Percentiles rank a stretch among this genome's conserved stretches.
These are phyloP conservation scores for Smallanthus sonchifolius DNA, from an alignment of 129 eudicot genomes.

Conservation along the genomic window DNA sequence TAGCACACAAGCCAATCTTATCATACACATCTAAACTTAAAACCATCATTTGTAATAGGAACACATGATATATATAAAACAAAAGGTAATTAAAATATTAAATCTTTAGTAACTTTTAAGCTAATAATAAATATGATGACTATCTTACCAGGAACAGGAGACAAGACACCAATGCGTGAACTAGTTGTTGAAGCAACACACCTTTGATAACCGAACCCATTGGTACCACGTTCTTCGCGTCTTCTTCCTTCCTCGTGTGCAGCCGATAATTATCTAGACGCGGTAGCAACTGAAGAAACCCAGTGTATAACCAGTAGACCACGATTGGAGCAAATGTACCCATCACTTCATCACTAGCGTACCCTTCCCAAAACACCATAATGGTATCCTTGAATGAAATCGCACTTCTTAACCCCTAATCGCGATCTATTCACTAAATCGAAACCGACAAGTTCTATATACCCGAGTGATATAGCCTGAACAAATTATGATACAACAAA, in stretches of 20 bases:
- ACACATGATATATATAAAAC: too few relatives aligned
- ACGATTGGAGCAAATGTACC: constrained; percentile 84
- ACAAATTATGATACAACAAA: too few relatives aligned
- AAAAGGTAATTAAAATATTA: too few relatives aligned
- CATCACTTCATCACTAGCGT: constrained; percentile 77
- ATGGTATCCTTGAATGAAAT: not conserved
- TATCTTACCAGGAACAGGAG: constrained; percentile 58
- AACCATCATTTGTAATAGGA: not conserved
- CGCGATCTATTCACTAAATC: not conserved
- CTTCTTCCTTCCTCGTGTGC: constrained; percentile 64
- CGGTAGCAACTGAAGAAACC: constrained; percentile 62
- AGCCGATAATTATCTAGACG: constrained; percentile 61
- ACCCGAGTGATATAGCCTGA: too few relatives aligned
- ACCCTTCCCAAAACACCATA: constrained; percentile 90
- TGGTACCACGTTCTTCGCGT: constrained; percentile 52
- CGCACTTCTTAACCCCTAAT: not conserved
- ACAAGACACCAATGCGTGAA: constrained; percentile 64
- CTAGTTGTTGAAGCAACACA: constrained; percentile 66
- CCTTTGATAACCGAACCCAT: constrained; percentile 53
- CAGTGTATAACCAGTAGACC: constrained; percentile 73
- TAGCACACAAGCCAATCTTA: not conserved
- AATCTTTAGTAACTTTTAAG: too few relatives aligned
- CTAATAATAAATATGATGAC: not conserved
- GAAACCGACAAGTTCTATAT: too few relatives aligned
- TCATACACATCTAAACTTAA: not conserved